A percentile compares a stretch with the other conserved stretches of the same genome.
Evolutionary conservation across 306 rosid species (phyloP).

Genomic region (Prunus salicina): DNA sequence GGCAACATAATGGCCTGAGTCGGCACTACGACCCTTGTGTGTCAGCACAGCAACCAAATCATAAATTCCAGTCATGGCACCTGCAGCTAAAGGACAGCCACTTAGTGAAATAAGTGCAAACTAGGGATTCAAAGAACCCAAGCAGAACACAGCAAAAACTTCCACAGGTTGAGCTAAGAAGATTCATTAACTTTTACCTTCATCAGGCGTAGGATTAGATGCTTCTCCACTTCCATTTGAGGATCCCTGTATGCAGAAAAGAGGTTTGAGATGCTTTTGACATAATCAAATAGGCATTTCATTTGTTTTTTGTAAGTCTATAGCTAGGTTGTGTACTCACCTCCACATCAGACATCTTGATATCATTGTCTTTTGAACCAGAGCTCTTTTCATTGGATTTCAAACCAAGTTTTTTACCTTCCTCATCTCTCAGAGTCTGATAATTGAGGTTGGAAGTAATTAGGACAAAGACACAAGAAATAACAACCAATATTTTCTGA

Average conservation of each 20-base stretch:
- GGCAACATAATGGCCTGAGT: conserved; percentile 94
- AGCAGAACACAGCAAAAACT: not conserved
- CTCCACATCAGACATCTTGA: conserved; percentile 75
- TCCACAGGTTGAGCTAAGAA: not conserved
- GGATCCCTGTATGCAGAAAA: conserved; percentile 61
- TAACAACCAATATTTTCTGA: not conserved
- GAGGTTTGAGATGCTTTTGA: not conserved
- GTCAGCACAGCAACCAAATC: conserved; percentile 98
- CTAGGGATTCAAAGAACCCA: not conserved
- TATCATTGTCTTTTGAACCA: conserved; percentile 57
- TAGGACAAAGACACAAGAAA: not conserved
- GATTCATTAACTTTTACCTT: conserved; percentile 45
- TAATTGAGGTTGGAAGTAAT: conserved; percentile 14
- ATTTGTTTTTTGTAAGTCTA: conserved; percentile 1
- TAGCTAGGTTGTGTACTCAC: conserved; percentile 39
- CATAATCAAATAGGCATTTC: not conserved
- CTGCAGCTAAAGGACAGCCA: conserved; percentile 20
- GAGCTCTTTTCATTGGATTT: conserved; percentile 66
- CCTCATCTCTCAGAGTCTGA: conserved; percentile 77
- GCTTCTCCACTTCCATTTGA: conserved; percentile 71
- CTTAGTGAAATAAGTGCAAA: conserved; percentile 16
- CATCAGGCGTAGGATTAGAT: conserved; percentile 57
- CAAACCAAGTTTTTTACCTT: conserved; percentile 83
- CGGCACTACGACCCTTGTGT: conserved; percentile 99
- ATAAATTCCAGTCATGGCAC: conserved; percentile 78